A percentile compares a stretch with the other conserved stretches of the same genome.
Conservation (phyloP, 352 stramenopile species). For the Phytopythium helicoides region DNA sequence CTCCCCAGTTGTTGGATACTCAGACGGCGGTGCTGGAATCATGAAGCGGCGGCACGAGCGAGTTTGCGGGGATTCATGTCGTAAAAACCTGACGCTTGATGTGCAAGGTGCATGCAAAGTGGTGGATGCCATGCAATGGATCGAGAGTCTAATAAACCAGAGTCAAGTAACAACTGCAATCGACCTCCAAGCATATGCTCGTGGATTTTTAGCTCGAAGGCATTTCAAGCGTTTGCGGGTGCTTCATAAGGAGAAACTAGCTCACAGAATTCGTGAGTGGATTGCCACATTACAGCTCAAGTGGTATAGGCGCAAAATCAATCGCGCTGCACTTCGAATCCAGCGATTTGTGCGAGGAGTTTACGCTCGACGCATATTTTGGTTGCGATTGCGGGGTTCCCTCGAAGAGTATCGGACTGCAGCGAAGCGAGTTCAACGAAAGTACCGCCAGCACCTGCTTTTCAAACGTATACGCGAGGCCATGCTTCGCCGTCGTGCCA, state of each 20-base stretch:
- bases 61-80: slow-evolving; percentile 12
- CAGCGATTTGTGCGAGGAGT: slow-evolving; percentile 24
- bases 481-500: slow-evolving; percentile 14
- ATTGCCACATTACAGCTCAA: slow-evolving; percentile 13
- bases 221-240: slow-evolving; percentile 17
- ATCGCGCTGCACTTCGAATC: slow-evolving; percentile 15
- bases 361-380: slow-evolving; percentile 15
- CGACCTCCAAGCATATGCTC: slow-evolving; percentile 14
- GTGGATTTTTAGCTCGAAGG: slow-evolving; percentile 9
- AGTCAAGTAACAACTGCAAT: slow-evolving; percentile 11
- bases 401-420: slow-evolving; percentile 9
- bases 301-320: slow-evolving; percentile 13
- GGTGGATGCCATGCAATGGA: slow-evolving; percentile 13
- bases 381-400: slow-evolving; percentile 11
- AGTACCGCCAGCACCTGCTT: slow-evolving; percentile 5
- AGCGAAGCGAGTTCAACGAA: slow-evolving; percentile 9
- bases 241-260: slow-evolving; percentile 12
- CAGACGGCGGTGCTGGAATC: not conserved
- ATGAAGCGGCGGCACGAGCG: slow-evolving; percentile 11
- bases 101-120: too few species aligned
- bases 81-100: too few species aligned
- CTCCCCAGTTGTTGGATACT: not conserved
- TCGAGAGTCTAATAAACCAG: slow-evolving; percentile 9
- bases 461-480: slow-evolving; percentile 9
- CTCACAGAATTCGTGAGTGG: slow-evolving; percentile 22